These are phyloP conservation scores for Suillus fuscotomentosus DNA, from an alignment of 768 basidiomycete genomes.

Conservation along the genomic window DNA sequence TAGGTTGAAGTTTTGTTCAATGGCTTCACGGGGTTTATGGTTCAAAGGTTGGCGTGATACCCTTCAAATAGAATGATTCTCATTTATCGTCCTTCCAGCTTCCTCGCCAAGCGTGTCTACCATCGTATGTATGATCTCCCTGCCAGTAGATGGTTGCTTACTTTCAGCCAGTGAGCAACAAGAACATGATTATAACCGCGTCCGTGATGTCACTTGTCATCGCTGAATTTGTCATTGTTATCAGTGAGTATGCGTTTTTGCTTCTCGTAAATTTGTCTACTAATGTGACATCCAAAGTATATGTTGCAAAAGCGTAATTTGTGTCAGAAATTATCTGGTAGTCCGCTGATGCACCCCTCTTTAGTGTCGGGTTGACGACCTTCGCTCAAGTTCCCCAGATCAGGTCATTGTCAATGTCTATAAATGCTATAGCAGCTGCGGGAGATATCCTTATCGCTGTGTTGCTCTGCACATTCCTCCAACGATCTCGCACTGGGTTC, in stretches of 20 bases:
- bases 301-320: constrained; percentile 32
- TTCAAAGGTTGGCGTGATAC: constrained; percentile 32
- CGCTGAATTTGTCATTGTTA: constrained; percentile 35
- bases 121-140: constrained; percentile 28
- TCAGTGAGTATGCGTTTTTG: constrained; percentile 22
- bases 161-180: constrained; percentile 42
- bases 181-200: constrained; percentile 35
- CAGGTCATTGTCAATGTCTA: constrained; percentile 49
- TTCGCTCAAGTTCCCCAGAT: constrained; percentile 45
- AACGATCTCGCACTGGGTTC: constrained; percentile 45
- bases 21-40: constrained; percentile 47
- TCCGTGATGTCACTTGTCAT: constrained; percentile 33
- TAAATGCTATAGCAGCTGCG: constrained; percentile 48
- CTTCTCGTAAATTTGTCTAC: background rate
- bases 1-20: constrained; percentile 49
- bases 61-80: background rate
- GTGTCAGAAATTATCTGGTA: background rate
- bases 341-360: background rate
- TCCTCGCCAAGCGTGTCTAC: constrained; percentile 46
- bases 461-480: constrained; percentile 41
- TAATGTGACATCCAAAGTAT: constrained; percentile 23
- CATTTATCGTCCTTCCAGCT: constrained; percentile 20
- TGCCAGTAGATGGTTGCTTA: background rate
- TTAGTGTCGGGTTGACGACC: constrained; percentile 37
- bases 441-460: constrained; percentile 45